Conservation (phyloP, 2,329 filamentous ascomycete species). For the Chrysosporium queenslandicum region DNA sequence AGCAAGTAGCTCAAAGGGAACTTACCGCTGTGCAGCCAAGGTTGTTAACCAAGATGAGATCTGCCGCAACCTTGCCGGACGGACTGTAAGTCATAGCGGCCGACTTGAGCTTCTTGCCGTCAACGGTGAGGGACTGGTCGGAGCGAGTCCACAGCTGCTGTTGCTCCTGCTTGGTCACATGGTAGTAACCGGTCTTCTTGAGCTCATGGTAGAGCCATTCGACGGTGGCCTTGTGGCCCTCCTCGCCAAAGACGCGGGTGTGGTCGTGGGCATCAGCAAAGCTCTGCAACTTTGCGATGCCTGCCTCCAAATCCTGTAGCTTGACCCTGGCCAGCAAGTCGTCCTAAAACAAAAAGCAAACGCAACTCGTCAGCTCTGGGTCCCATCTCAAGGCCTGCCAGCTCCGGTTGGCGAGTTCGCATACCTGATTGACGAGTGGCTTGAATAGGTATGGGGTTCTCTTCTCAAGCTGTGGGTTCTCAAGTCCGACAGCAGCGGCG, state of each 20-base stretch:
- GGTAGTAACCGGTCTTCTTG: slow-evolving; percentile 15
- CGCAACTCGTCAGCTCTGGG: slow-evolving; percentile 10
- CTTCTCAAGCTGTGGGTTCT: slow-evolving; percentile 5
- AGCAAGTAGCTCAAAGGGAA: background rate
- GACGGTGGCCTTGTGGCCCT: slow-evolving; percentile 17
- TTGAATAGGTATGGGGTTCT: slow-evolving; percentile 8
- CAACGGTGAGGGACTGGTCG: slow-evolving; percentile 12
- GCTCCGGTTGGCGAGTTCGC: too few species aligned
- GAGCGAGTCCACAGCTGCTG: slow-evolving; percentile 16
- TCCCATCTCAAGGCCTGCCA: too few species aligned
- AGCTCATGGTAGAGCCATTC: slow-evolving; percentile 17
- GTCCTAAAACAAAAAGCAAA: slow-evolving; percentile 18
- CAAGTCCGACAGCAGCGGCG: background rate
- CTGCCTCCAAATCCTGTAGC: slow-evolving; percentile 19
- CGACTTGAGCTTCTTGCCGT: slow-evolving; percentile 12
- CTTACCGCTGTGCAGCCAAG: slow-evolving; percentile 49
- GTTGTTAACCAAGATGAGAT: slow-evolving; percentile 50
- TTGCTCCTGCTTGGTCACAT: slow-evolving; percentile 18
- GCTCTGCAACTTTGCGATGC: slow-evolving; percentile 18
- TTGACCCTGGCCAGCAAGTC: slow-evolving; percentile 18
- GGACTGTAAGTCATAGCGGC: slow-evolving; percentile 18
- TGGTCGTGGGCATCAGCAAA: slow-evolving; percentile 20
- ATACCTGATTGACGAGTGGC: slow-evolving; percentile 4
- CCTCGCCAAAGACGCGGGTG: slow-evolving; percentile 22
- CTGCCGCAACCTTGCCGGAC: slow-evolving; percentile 11